A percentile compares a stretch with the other conserved stretches of the same genome.
These are phyloP conservation scores for Coemansia sp. DNA, from an alignment of 192 early-diverging fungal genomes.

Conservation along the genomic window DNA sequence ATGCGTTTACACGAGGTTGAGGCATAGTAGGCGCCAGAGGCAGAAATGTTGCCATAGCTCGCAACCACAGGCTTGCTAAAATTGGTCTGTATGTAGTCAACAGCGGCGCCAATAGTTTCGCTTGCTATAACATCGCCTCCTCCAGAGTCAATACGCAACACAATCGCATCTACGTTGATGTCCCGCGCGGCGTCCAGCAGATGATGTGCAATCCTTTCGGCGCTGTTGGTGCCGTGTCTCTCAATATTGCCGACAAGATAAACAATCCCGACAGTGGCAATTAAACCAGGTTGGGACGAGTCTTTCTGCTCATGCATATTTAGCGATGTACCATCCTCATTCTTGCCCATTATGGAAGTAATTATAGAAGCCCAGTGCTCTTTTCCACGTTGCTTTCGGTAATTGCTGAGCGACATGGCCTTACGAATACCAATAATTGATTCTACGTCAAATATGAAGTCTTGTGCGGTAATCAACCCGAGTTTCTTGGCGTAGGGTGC, in stretches of 20 bases:
- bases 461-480: constrained; percentile 57
- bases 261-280: constrained; percentile 62
- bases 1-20: constrained; percentile 59
- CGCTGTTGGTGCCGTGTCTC: constrained; percentile 47
- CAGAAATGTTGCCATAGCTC: constrained; percentile 61
- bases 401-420: constrained; percentile 5
- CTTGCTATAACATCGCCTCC: constrained; percentile 68
- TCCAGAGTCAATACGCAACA: constrained; percentile 69
- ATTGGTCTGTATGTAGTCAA: constrained; percentile 54
- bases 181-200: constrained; percentile 60
- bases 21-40: constrained; percentile 61
- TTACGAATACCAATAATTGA: constrained; percentile 40
- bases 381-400: background rate
- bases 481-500: constrained; percentile 51
- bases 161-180: constrained; percentile 57
- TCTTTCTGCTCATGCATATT: background rate
- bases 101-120: constrained; percentile 65
- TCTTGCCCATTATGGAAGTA: too few relatives aligned
- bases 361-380: too few relatives aligned
- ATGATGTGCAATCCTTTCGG: constrained; percentile 51
- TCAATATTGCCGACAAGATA: constrained; percentile 61
- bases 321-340: too few relatives aligned
- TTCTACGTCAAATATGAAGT: constrained; percentile 53
- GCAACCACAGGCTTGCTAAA: constrained; percentile 67
- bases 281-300: background rate